Evolutionary conservation across 176 grass and related monocot species (phyloP).

Genomic region (Rhynchospora breviuscula): DNA sequence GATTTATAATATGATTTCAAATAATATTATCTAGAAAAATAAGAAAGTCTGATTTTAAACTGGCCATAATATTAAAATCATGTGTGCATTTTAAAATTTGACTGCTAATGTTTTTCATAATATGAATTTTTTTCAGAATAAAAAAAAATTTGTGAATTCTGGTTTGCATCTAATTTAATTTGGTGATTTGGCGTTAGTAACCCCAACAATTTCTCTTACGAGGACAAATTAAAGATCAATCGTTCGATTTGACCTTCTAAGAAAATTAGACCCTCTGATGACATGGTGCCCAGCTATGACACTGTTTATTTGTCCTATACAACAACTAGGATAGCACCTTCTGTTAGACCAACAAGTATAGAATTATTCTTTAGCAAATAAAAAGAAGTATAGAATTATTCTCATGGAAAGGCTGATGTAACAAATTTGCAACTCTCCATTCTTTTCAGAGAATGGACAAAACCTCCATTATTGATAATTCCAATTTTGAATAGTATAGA

Average conservation of each 20-base stretch:
- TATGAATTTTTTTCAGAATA: no score
- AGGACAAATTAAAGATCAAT: background rate
- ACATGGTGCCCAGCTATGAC: background rate
- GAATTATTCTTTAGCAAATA: background rate
- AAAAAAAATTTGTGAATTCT: no score
- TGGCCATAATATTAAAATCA: no score
- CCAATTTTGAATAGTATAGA: background rate
- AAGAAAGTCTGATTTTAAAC: no score
- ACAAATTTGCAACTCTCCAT: background rate
- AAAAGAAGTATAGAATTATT: conserved; percentile 21
- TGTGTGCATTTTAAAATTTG: no score
- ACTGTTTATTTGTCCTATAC: background rate
- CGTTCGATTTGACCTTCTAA: background rate
- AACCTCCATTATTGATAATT: background rate
- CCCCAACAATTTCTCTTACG: background rate
- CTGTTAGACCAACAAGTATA: conserved; percentile 15
- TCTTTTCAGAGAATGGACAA: background rate
- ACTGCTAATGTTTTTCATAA: no score
- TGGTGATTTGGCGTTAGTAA: no score
- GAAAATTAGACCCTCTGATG: background rate
- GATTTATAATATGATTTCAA: no score
- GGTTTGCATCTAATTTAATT: no score
- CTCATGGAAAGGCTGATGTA: background rate
- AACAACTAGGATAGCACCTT: background rate
- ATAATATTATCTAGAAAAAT: no score